A percentile compares a stretch with the other conserved stretches of the same genome.
These are phyloP conservation scores for Talaromyces liani DNA, from an alignment of 495 filamentous ascomycete genomes.

Conservation along the genomic window DNA sequence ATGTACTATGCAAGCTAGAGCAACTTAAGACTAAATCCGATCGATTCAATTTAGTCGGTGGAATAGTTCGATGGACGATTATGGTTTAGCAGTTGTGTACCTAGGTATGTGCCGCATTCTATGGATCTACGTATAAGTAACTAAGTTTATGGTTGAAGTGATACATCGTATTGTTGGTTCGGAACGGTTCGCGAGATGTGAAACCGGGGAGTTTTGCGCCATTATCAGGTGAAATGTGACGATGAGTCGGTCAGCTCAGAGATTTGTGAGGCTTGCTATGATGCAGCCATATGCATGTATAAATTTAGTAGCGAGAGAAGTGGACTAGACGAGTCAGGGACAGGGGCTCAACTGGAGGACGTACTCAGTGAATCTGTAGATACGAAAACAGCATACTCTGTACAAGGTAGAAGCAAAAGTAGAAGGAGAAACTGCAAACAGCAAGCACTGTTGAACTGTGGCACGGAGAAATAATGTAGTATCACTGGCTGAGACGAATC, in stretches of 20 bases:
- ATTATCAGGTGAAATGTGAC: background rate
- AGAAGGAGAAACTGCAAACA: background rate
- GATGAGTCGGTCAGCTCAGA: background rate
- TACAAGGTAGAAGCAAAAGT: background rate
- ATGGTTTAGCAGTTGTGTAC: too few species aligned
- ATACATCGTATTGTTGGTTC: background rate
- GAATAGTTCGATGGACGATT: background rate
- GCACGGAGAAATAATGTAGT: too few species aligned
- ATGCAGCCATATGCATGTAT: background rate
- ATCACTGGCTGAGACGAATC: background rate
- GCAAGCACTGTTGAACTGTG: too few species aligned
- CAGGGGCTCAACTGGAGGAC: background rate
- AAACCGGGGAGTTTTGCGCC: background rate
- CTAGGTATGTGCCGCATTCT: background rate
- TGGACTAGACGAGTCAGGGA: background rate
- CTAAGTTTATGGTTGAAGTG: background rate
- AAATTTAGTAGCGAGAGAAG: background rate
- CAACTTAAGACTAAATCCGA: background rate
- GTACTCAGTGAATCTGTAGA: too few species aligned
- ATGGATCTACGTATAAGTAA: background rate
- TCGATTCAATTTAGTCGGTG: background rate
- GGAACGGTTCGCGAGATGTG: background rate
- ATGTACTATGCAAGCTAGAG: background rate
- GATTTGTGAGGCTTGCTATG: background rate
- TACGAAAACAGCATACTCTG: background rate